phyloP scores from a whole-genome alignment of 495 filamentous ascomycete genomes.

The Xanthoparmelia taractica region DNA sequence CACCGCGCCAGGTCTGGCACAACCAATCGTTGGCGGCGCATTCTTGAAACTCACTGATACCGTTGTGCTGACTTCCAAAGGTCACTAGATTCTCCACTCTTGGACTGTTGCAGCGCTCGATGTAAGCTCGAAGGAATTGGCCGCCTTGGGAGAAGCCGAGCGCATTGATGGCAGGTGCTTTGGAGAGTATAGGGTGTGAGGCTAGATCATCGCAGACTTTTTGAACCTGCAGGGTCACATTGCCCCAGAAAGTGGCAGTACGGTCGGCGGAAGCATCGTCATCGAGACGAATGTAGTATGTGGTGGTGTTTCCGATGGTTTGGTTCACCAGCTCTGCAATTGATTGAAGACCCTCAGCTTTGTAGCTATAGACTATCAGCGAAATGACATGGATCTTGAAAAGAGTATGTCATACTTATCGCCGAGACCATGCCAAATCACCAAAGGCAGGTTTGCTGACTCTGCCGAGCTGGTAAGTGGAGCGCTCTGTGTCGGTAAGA shows the following conservation, averaged over 20 bases:
- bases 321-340: conserved; percentile 61
- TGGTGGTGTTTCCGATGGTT: conserved; percentile 72
- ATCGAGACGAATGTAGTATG: conserved; percentile 72
- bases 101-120: conserved; percentile 81
- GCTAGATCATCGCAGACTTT: conserved; percentile 75
- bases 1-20: conserved; percentile 65
- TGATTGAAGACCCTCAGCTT: conserved; percentile 60
- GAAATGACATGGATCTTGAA: background rate
- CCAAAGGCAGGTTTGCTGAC: conserved; percentile 46
- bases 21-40: conserved; percentile 64
- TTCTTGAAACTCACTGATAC: conserved; percentile 72
- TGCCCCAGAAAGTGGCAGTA: conserved; percentile 81
- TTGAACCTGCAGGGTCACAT: conserved; percentile 70
- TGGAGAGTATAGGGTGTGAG: conserved; percentile 67
- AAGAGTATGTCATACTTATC: conserved; percentile 32
- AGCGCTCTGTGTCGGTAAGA: background rate
- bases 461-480: background rate
- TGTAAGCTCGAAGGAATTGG: conserved; percentile 87
- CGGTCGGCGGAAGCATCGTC: conserved; percentile 59
- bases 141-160: conserved; percentile 94
- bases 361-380: conserved; percentile 52
- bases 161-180: conserved; percentile 76
- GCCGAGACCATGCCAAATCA: conserved; percentile 89
- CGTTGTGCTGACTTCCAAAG: conserved; percentile 90
- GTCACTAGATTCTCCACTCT: conserved; percentile 79